A percentile compares a stretch with the other conserved stretches of the same genome.
phyloP scores from a whole-genome alignment of 2,329 filamentous ascomycete species.

The Diaporthe sp. region DNA sequence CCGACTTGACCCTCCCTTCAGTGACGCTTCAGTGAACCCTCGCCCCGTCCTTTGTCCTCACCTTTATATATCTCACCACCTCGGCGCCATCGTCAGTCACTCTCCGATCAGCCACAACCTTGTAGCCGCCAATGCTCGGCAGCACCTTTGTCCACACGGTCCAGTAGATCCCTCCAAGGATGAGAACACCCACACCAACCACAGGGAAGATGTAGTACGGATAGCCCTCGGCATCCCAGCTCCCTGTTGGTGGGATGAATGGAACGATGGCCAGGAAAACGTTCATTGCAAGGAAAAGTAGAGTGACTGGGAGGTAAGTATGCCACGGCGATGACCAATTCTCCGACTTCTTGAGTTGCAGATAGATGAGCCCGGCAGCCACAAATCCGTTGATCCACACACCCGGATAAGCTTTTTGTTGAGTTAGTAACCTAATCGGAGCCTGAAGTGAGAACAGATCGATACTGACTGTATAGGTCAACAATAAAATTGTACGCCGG shows the following conservation, averaged over 20 bases:
- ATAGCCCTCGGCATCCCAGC: conserved; percentile 63
- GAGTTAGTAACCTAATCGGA: not conserved
- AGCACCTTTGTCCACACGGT: conserved; percentile 64
- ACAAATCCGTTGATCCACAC: conserved; percentile 69
- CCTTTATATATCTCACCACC: conserved; percentile 56
- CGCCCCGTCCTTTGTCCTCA: conserved; percentile 24
- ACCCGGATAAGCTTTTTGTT: conserved; percentile 56
- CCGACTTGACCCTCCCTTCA: too few species aligned
- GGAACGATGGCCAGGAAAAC: conserved; percentile 66
- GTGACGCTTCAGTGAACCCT: not conserved
- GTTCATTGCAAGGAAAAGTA: conserved; percentile 65
- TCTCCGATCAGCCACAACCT: conserved; percentile 59
- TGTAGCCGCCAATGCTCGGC: conserved; percentile 64
- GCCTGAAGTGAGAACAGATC: too few species aligned
- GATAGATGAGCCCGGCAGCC: conserved; percentile 63
- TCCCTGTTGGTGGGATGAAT: conserved; percentile 66
- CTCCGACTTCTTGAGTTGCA: conserved; percentile 64
- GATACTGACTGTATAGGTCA: conserved; percentile 57
- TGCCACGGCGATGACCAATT: conserved; percentile 68
- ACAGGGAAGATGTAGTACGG: conserved; percentile 70
- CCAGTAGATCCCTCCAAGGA: conserved; percentile 68
- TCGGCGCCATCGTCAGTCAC: conserved; percentile 57
- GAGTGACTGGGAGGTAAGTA: conserved; percentile 60
- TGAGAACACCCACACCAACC: conserved; percentile 65
- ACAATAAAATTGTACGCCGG: conserved; percentile 78